phyloP scores from a whole-genome alignment of 2,329 filamentous ascomycete species.

The Raffaelea deltoideospora region DNA sequence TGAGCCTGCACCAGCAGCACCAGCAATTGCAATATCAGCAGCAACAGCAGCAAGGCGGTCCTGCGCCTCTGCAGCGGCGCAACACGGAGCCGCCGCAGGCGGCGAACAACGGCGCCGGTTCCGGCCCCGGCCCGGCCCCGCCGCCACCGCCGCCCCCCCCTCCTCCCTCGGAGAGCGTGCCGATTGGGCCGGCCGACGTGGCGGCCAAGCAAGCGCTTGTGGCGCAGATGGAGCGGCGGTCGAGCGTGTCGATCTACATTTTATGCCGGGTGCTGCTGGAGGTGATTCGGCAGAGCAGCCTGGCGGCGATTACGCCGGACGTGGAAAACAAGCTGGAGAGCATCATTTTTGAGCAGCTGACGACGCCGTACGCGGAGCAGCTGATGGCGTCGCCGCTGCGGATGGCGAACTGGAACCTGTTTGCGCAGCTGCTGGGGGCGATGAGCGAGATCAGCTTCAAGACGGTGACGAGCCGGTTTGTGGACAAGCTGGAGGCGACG shows the following conservation, averaged over 20 bases:
- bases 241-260: slow-evolving; percentile 90
- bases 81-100: slow-evolving; percentile 58
- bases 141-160: no score
- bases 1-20: no score
- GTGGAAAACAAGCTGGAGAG: slow-evolving; percentile 90
- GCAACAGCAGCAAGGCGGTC: no score
- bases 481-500: slow-evolving; percentile 62
- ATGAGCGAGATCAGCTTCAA: slow-evolving; percentile 91
- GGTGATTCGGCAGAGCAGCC: slow-evolving; percentile 78
- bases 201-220: slow-evolving; percentile 53
- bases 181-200: slow-evolving; percentile 21
- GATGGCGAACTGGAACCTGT: slow-evolving; percentile 90
- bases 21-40: no score
- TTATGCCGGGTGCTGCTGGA: slow-evolving; percentile 87
- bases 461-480: slow-evolving; percentile 68
- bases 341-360: slow-evolving; percentile 93
- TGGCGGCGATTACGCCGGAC: slow-evolving; percentile 69
- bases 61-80: slow-evolving; percentile 43
- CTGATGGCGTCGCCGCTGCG: slow-evolving; percentile 64
- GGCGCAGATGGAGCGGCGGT: slow-evolving; percentile 70
- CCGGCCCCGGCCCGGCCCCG: no score
- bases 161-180: no score
- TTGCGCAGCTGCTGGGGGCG: slow-evolving; percentile 81
- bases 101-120: slow-evolving; percentile 13
- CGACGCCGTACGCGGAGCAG: slow-evolving; percentile 72